phyloP scores from a whole-genome alignment of 1,284 basidiomycete species.

The Sporisorium iseilematis-ciliati region DNA sequence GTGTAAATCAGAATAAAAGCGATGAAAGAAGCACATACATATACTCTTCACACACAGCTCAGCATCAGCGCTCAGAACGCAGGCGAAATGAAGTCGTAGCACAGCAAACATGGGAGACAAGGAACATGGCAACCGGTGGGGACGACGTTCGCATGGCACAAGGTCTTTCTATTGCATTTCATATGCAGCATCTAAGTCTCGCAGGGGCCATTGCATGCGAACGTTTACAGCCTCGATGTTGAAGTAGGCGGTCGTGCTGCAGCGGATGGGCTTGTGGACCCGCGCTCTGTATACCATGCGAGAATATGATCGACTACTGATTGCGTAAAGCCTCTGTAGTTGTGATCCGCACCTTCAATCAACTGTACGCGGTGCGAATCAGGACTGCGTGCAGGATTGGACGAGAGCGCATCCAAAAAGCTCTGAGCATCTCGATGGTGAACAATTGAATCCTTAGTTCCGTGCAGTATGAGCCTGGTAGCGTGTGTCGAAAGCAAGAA shows the following conservation, averaged over 20 bases:
- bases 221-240: constrained; percentile 17
- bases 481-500: not conserved
- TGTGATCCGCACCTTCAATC: constrained; percentile 56
- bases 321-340: constrained; percentile 27
- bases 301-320: constrained; percentile 26
- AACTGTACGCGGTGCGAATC: constrained; percentile 42
- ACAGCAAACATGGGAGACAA: not conserved
- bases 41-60: not conserved
- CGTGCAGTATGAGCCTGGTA: constrained; percentile 44
- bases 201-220: too few species aligned
- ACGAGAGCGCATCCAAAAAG: constrained; percentile 33
- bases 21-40: not conserved
- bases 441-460: constrained; percentile 46
- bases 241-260: constrained; percentile 1
- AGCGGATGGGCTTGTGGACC: not conserved
- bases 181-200: constrained; percentile 1
- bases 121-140: constrained; percentile 1
- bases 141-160: not conserved
- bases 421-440: constrained; percentile 32
- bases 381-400: constrained; percentile 9
- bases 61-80: not conserved
- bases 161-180: not conserved
- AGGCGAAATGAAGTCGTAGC: not conserved
- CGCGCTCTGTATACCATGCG: constrained; percentile 27
- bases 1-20: not conserved